These are phyloP conservation scores for Biscogniauxia sp. DNA, from an alignment of 2,329 filamentous ascomycete genomes.

Conservation along the genomic window DNA sequence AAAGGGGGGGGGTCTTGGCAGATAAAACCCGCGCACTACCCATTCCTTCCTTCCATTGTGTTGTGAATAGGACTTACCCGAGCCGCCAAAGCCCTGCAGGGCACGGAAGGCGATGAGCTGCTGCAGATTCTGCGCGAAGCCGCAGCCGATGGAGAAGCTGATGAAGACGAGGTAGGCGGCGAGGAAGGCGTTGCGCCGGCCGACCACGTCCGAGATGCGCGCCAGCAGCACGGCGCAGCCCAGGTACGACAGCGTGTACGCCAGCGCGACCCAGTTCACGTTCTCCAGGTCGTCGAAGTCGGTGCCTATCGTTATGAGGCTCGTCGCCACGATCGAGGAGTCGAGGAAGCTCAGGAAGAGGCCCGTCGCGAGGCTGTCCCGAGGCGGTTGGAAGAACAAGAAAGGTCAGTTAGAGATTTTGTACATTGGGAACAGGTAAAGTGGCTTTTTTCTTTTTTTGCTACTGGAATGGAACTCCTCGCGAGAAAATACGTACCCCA, in stretches of 20 bases:
- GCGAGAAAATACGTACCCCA: constrained; percentile 18
- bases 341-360: constrained; percentile 60
- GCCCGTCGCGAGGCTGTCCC: constrained; percentile 47
- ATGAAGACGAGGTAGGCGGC: constrained; percentile 53
- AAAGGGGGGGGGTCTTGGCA: too few relatives aligned
- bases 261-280: constrained; percentile 55
- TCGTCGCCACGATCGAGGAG: constrained; percentile 58
- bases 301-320: constrained; percentile 51
- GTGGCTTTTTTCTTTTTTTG: too few relatives aligned
- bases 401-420: too few relatives aligned
- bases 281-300: constrained; percentile 46
- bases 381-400: too few relatives aligned
- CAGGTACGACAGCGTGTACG: constrained; percentile 56
- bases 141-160: constrained; percentile 55
- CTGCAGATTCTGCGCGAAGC: constrained; percentile 40
- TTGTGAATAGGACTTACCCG: constrained; percentile 38
- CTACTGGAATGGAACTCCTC: too few relatives aligned
- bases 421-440: too few relatives aligned
- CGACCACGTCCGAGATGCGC: constrained; percentile 53
- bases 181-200: constrained; percentile 51
- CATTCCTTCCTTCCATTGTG: neutral
- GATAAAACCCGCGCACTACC: too few relatives aligned
- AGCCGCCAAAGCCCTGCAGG: constrained; percentile 51
- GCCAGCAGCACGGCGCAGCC: constrained; percentile 56
- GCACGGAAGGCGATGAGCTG: constrained; percentile 50